phyloP scores from a whole-genome alignment of 2,329 filamentous ascomycete genomes.

The Cladophialophora yegresii region DNA sequence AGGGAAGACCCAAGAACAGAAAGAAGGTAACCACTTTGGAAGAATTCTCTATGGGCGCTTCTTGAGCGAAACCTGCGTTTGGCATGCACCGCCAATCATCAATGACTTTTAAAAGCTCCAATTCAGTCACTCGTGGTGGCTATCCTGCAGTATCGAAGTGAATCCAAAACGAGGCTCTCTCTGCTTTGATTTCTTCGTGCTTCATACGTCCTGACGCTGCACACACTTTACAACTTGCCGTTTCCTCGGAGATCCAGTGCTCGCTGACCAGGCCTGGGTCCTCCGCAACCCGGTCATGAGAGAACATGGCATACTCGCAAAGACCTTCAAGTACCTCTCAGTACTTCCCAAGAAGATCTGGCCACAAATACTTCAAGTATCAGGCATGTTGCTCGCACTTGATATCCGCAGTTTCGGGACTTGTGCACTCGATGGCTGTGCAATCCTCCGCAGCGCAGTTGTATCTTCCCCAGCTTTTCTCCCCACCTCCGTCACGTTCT shows the following conservation, averaged over 20 bases:
- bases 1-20: background rate
- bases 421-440: background rate
- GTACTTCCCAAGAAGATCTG: background rate
- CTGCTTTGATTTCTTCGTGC: background rate
- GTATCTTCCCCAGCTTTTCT: slow-evolving; percentile 1
- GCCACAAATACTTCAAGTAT: background rate
- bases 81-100: background rate
- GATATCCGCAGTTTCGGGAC: too few species aligned
- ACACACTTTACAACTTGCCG: background rate
- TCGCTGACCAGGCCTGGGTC: too few species aligned
- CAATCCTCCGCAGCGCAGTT: background rate
- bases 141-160: background rate
- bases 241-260: background rate
- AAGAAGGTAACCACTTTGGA: background rate
- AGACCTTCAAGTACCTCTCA: background rate
- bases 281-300: background rate
- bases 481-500: background rate
- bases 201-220: background rate
- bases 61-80: background rate
- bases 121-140: background rate
- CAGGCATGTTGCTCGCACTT: background rate
- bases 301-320: background rate
- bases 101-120: background rate
- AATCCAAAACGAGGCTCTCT: background rate
- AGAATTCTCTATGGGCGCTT: background rate